Base-by-base conservation (phyloP, 148 eudicot genomes). In the Amaranthus hypochondriacus region DNA sequence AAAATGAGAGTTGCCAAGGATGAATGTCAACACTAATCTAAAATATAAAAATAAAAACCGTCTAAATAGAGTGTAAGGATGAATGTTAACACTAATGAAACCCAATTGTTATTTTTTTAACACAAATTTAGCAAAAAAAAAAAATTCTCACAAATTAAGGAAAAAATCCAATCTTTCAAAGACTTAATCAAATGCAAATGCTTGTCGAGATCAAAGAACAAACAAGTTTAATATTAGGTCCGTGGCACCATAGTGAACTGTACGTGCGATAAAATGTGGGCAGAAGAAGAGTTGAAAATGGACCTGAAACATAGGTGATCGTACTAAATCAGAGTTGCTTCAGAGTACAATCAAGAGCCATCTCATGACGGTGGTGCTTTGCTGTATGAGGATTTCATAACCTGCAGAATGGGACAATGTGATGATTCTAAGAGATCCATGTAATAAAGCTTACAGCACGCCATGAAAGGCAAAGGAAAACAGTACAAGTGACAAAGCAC, bases 301-400 rank as follows among this genome's bases (percentile, higher is more conserved):
- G 57, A 94, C 98, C 90, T 91, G 97, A 83, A 88, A 91, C 76
- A 94, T 82, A 53, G 98, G 98, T 56, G 98, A 95, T 80, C 91
- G 88, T 15, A 86, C 86, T 79, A 88, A 87, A 84, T 81, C 85
- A 73, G 98, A 94, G 86, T 73, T 87, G 89, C 81, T 80, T 94
- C 62, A 97, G 96, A 72, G 81, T 78, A 60, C 88, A 89, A 87
- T 91, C 96, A 73, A 94, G 80, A 70, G 90, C 92, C 89, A 92
- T 87, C 86, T 93, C 95, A 75, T 88, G 92, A 75, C 86, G 90
- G 68, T 62, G 69, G 73, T 77, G 58, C 53, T 62, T 79, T 62
- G 82, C 78, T 50, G 71, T 75, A 58, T 76, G 78, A 14, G 77
- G 66, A 68, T 65, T 81, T 81, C 82, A 81, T 68, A 88, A 89